These are phyloP conservation scores for Rhododendron vialii DNA, from an alignment of 148 eudicot genomes.

Conservation along the genomic window DNA sequence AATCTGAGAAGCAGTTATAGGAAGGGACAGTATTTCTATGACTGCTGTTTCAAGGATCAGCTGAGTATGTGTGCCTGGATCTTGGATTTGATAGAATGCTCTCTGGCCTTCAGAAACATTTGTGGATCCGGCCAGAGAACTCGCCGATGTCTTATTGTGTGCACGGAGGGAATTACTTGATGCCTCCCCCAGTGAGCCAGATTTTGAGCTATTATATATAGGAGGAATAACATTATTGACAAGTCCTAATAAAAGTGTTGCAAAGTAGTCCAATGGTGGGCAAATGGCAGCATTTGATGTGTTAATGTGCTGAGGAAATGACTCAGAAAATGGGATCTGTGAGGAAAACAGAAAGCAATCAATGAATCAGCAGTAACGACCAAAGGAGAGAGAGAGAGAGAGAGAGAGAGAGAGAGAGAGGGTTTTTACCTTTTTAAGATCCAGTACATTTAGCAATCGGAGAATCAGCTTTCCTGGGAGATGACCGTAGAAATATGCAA, in stretches of 20 bases:
- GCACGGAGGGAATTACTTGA: constrained; percentile 37
- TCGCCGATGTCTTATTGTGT: constrained; percentile 47
- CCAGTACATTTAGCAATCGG: constrained; percentile 73
- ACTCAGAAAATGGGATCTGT: constrained; percentile 93
- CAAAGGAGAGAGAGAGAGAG: background rate
- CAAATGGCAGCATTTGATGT: constrained; percentile 57
- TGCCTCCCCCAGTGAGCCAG: constrained; percentile 46
- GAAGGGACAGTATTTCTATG: constrained; percentile 89
- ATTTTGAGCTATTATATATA: constrained; percentile 53
- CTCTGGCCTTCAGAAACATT: constrained; percentile 66
- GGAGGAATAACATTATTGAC: constrained; percentile 90
- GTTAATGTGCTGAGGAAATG: constrained; percentile 78
- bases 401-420: background rate
- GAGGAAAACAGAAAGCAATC: constrained; percentile 12
- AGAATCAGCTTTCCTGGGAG: constrained; percentile 85
- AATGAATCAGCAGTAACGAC: constrained; percentile 5
- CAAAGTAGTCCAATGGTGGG: constrained; percentile 93
- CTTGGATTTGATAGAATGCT: constrained; percentile 90
- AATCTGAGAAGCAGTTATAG: constrained; percentile 75
- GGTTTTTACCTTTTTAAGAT: constrained; percentile 62
- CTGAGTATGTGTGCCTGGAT: constrained; percentile 94
- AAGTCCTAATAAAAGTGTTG: constrained; percentile 66
- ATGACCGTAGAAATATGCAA: constrained; percentile 94
- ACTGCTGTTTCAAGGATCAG: constrained; percentile 94
- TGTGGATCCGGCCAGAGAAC: constrained; percentile 52